A percentile compares a stretch with the other conserved stretches of the same genome.
phyloP scores from a whole-genome alignment of 1,284 basidiomycete genomes.

The Cryptococcus sp. region DNA sequence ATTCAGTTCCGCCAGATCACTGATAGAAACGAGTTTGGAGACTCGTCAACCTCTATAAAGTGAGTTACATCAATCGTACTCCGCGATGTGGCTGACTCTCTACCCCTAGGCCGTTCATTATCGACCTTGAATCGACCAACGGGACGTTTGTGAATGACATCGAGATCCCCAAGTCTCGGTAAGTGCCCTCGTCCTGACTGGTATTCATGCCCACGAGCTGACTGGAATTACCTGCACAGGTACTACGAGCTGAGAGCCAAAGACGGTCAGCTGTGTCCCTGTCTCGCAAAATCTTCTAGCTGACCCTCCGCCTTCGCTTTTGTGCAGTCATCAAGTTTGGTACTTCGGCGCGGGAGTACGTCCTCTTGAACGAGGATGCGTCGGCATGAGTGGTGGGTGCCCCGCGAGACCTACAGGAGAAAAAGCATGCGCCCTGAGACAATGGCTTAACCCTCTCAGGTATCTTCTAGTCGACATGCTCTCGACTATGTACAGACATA shows the following conservation, averaged over 20 bases:
- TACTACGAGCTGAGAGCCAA: slow-evolving; percentile 85
- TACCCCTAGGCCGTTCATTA: slow-evolving; percentile 74
- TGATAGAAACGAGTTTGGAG: slow-evolving; percentile 84
- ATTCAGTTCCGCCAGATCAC: slow-evolving; percentile 87
- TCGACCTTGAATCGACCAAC: slow-evolving; percentile 96
- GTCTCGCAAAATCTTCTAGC: background rate
- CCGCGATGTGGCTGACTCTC: background rate
- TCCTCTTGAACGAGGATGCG: slow-evolving; percentile 76
- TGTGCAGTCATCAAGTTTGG: slow-evolving; percentile 83
- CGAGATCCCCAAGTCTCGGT: slow-evolving; percentile 73
- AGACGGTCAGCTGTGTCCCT: slow-evolving; percentile 64
- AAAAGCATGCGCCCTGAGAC: no score
- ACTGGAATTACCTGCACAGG: slow-evolving; percentile 7
- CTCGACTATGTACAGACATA: no score
- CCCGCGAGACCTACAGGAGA: no score
- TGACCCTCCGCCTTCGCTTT: background rate
- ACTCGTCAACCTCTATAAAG: slow-evolving; percentile 72
- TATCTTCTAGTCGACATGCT: no score
- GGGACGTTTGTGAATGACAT: slow-evolving; percentile 87
- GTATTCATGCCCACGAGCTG: background rate
- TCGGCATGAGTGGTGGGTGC: background rate
- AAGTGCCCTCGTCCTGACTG: slow-evolving; percentile 1
- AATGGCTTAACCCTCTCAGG: no score
- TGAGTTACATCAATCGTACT: slow-evolving; percentile 46
- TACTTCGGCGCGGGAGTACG: slow-evolving; percentile 79